Percentiles rank a stretch among this genome's conserved stretches.
Conservation (phyloP, 306 rosid species). For the Inga laurina region DNA sequence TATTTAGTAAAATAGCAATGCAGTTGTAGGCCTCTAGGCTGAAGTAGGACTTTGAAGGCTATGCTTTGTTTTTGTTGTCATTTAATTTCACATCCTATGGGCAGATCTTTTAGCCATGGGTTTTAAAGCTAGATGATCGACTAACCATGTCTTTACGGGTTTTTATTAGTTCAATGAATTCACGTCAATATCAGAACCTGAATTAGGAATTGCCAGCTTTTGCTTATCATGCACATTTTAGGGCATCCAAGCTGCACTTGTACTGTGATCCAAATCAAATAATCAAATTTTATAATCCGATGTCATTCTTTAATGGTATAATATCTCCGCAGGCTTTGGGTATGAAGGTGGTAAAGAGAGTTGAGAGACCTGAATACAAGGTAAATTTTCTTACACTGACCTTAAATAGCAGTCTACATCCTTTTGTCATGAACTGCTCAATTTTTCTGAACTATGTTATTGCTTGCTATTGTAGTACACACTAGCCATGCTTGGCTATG, state of each 20-base stretch:
- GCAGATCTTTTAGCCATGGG: neutral
- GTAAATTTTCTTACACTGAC: slow-evolving; percentile 36
- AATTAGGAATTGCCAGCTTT: slow-evolving; percentile 4
- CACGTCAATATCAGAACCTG: slow-evolving; percentile 17
- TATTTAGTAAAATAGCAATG: neutral
- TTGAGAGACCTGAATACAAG: slow-evolving; percentile 88
- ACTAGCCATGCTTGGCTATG: slow-evolving; percentile 84
- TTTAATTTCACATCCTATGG: neutral
- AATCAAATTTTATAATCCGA: slow-evolving; percentile 13
- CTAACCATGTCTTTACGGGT: neutral
- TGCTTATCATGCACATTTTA: slow-evolving; percentile 19
- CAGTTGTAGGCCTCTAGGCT: neutral
- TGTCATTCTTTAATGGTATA: slow-evolving; percentile 22
- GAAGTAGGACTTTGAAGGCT: neutral
- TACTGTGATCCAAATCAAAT: slow-evolving; percentile 14
- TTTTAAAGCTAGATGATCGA: slow-evolving; percentile 17
- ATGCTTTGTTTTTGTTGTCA: neutral
- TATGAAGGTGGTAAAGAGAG: slow-evolving; percentile 67
- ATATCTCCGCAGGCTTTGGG: slow-evolving; percentile 70
- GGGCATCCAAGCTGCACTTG: slow-evolving; percentile 6
- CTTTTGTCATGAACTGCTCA: neutral
- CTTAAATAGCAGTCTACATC: neutral
- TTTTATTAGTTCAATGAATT: slow-evolving; percentile 9
- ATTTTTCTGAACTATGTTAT: slow-evolving; percentile 19
- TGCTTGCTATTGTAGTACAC: slow-evolving; percentile 60